A percentile compares a stretch with the other conserved stretches of the same genome.
phyloP scores from a whole-genome alignment of 208 protist species.

The Trypanosoma vivax region DNA sequence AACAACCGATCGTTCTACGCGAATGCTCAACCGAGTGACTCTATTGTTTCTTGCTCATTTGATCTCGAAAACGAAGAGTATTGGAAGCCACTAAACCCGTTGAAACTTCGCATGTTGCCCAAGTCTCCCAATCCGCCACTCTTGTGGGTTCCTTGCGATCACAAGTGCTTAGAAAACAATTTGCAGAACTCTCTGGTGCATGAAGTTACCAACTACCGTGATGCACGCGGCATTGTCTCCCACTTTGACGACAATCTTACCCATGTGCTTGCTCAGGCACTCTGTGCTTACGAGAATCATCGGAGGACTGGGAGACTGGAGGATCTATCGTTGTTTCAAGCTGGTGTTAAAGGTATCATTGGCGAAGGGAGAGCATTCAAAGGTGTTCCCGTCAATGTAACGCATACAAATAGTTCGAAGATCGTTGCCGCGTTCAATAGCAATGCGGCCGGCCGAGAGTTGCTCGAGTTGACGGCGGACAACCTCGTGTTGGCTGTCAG shows the following conservation, averaged over 20 bases:
- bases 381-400: constrained; percentile 85
- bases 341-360: constrained; percentile 77
- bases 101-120: constrained; percentile 85
- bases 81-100: constrained; percentile 87
- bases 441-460: constrained; percentile 64
- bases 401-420: constrained; percentile 48
- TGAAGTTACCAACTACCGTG: constrained; percentile 51
- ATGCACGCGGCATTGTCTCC: constrained; percentile 65
- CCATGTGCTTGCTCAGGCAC: constrained; percentile 76
- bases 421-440: constrained; percentile 62
- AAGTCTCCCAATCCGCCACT: constrained; percentile 65
- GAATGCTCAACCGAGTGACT: constrained; percentile 73
- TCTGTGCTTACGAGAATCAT: constrained; percentile 79
- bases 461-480: constrained; percentile 75
- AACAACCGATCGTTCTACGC: constrained; percentile 84
- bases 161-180: constrained; percentile 31
- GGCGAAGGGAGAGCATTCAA: constrained; percentile 87
- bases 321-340: constrained; percentile 72
- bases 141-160: constrained; percentile 33
- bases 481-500: constrained; percentile 65
- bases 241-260: constrained; percentile 69
- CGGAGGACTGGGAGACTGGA: constrained; percentile 27
- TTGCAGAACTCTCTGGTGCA: constrained; percentile 47
- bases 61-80: constrained; percentile 83
- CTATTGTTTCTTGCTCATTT: constrained; percentile 50